Conservation (phyloP, 768 basidiomycete genomes). For the Strobilomyces dryophilus region DNA sequence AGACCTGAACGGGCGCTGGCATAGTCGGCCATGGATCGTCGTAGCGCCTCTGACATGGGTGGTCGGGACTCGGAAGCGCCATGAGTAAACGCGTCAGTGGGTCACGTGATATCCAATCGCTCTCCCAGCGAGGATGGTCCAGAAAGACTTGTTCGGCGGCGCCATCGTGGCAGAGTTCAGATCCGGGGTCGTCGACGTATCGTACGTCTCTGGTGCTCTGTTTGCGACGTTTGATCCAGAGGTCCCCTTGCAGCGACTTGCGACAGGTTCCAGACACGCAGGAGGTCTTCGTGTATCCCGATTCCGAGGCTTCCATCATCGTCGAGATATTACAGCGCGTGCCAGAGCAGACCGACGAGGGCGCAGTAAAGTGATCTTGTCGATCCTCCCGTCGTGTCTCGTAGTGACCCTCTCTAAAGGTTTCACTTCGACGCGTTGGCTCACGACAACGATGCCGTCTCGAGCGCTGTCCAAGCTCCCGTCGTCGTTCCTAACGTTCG, state of each 20-base stretch:
- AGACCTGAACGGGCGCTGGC: conserved; percentile 57
- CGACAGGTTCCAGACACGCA: conserved; percentile 94
- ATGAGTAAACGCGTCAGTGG: too few relatives aligned
- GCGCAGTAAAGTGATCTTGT: conserved; percentile 63
- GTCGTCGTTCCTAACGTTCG: conserved; percentile 37
- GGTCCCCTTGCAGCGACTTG: conserved; percentile 38
- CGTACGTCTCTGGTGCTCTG: conserved; percentile 51
- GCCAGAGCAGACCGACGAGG: conserved; percentile 44
- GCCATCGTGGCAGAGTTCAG: conserved; percentile 68
- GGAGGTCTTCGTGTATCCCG: conserved; percentile 80
- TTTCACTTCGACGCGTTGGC: conserved; percentile 90
- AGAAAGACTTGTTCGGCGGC: conserved; percentile 69
- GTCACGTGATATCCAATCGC: conserved; percentile 18
- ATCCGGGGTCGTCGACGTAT: conserved; percentile 66
- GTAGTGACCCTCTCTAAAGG: conserved; percentile 39
- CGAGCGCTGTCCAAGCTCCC: conserved; percentile 42
- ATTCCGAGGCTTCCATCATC: conserved; percentile 70
- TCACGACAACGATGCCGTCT: conserved; percentile 78
- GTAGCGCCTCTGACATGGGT: conserved; percentile 43
- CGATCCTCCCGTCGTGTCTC: conserved; percentile 1
- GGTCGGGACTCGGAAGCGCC: too few relatives aligned
- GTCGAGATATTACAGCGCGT: conserved; percentile 83
- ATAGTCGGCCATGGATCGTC: conserved; percentile 54
- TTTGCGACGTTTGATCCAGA: neutral
- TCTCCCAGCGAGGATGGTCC: conserved; percentile 6